These are phyloP conservation scores for Pulveroboletus sp. DNA, from an alignment of 768 basidiomycete species.

Conservation along the genomic window DNA sequence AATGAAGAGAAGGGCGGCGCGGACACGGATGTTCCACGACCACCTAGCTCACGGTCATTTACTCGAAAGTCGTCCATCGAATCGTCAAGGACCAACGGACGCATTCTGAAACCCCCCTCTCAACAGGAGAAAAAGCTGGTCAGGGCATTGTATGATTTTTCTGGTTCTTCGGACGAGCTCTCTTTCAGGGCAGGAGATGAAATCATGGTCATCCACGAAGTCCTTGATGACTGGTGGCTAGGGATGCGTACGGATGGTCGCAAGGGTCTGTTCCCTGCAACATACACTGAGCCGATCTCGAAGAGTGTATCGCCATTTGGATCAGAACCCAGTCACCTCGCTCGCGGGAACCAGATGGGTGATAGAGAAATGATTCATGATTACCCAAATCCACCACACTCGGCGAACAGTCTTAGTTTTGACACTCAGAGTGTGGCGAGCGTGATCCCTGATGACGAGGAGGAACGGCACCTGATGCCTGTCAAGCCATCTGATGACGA, in stretches of 20 bases:
- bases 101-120: conserved; percentile 49
- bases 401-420: conserved; percentile 20
- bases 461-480: conserved; percentile 34
- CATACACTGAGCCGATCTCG: conserved; percentile 54
- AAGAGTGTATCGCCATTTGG: conserved; percentile 27
- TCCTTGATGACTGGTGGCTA: conserved; percentile 89
- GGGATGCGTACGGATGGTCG: conserved; percentile 61
- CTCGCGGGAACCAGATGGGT: conserved; percentile 19
- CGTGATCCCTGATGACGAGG: conserved; percentile 41
- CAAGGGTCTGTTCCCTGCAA: conserved; percentile 77
- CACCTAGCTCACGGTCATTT: conserved; percentile 34
- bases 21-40: conserved; percentile 26
- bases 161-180: conserved; percentile 72
- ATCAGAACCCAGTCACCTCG: conserved; percentile 20
- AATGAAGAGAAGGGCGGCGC: conserved; percentile 30
- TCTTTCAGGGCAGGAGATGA: conserved; percentile 70
- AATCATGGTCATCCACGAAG: conserved; percentile 72
- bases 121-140: conserved; percentile 50
- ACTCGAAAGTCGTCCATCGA: conserved; percentile 23
- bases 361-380: conserved; percentile 19
- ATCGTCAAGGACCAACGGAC: conserved; percentile 27
- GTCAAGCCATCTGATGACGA: conserved; percentile 24
- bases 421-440: conserved; percentile 41
- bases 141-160: conserved; percentile 71
- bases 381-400: conserved; percentile 21